Percentiles rank a stretch among this genome's conserved stretches.
Conservation (phyloP, 106 monocot species). For the Platanthera guangdongensis region DNA sequence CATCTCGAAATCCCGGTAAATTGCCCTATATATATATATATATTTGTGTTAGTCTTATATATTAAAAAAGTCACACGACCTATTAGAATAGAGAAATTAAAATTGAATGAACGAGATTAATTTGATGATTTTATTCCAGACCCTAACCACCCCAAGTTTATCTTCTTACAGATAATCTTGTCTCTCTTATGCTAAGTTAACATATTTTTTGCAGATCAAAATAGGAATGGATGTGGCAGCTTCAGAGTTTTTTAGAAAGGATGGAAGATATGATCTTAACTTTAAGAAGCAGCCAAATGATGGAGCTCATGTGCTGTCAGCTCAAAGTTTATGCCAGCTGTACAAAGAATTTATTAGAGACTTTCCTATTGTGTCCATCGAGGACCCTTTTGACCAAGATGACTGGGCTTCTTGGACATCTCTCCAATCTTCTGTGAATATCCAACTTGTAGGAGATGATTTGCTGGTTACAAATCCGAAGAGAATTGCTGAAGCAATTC, state of each 20-base stretch:
- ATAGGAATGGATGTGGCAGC: slow-evolving; percentile 99
- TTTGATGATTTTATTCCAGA: no score
- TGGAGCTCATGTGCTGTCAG: slow-evolving; percentile 61
- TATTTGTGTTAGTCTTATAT: no score
- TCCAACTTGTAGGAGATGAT: slow-evolving; percentile 96
- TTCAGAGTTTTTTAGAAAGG: slow-evolving; percentile 83
- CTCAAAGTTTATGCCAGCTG: slow-evolving; percentile 60
- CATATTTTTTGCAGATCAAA: slow-evolving; percentile 54
- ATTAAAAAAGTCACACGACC: no score
- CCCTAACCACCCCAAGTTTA: no score
- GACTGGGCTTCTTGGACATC: slow-evolving; percentile 89
- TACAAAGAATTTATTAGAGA: slow-evolving; percentile 88
- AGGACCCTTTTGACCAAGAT: slow-evolving; percentile 98
- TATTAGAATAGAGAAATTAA: no score
- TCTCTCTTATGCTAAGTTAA: background rate
- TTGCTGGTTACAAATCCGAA: slow-evolving; percentile 93
- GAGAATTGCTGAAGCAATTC: slow-evolving; percentile 82
- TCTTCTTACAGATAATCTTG: background rate
- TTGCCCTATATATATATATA: no score
- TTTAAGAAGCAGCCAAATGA: slow-evolving; percentile 96
- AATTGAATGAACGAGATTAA: no score
- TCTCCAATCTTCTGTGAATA: slow-evolving; percentile 73
- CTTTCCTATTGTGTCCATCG: slow-evolving; percentile 96
- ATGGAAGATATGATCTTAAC: slow-evolving; percentile 78
- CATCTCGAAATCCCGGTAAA: no score